Evolutionary conservation across 306 rosid genomes (phyloP).

Genomic region (Gleditsia sinensis): DNA sequence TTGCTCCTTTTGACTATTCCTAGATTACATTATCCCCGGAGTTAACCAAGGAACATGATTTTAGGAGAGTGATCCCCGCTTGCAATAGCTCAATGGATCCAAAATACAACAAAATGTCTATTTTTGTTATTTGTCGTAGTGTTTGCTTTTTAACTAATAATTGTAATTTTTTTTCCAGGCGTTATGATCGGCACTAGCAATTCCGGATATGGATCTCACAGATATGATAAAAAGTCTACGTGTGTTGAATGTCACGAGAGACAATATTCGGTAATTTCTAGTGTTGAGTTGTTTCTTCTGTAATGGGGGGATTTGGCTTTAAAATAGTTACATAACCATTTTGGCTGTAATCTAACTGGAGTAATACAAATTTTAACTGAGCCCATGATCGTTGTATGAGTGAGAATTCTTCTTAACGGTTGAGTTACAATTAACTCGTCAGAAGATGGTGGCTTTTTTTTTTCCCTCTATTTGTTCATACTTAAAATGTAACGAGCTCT

Average conservation of each 20-base stretch:
- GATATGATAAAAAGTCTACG: conserved; percentile 43
- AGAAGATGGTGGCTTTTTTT: not conserved
- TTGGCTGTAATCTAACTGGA: not conserved
- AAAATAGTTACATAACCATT: not conserved
- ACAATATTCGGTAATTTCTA: conserved; percentile 40
- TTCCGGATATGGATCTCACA: conserved; percentile 29
- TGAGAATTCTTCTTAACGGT: not conserved
- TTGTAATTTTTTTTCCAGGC: conserved; percentile 55
- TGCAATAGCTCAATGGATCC: no score
- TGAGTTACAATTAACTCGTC: no score
- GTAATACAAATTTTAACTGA: not conserved
- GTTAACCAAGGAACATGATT: not conserved
- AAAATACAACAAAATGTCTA: no score
- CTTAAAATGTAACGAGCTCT: no score
- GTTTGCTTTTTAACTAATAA: not conserved
- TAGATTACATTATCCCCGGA: not conserved
- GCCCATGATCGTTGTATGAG: not conserved
- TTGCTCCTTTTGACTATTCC: not conserved
- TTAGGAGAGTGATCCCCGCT: not conserved
- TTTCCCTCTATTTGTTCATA: no score
- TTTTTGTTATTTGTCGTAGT: no score
- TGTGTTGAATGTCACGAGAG: conserved; percentile 52
- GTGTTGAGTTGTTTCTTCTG: conserved; percentile 46
- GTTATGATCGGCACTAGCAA: conserved; percentile 72
- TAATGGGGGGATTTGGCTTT: no score